A percentile compares a stretch with the other conserved stretches of the same genome.
phyloP scores from a whole-genome alignment of 139 green algal genomes.

The Chlamydomonas incerta region DNA sequence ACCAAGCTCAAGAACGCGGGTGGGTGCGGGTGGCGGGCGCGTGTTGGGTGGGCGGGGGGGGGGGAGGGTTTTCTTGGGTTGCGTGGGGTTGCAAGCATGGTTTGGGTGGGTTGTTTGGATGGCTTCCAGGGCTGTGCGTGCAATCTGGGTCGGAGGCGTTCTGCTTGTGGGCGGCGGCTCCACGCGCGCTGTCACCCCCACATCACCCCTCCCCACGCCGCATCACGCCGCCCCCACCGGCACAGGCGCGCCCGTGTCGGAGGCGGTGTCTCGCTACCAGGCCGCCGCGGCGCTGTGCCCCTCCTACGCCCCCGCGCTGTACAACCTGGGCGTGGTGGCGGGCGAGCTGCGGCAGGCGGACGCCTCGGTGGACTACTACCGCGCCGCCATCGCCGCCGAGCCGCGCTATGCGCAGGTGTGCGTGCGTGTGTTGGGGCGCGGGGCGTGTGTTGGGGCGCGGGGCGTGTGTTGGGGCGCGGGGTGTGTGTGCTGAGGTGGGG shows the following conservation, averaged over 20 bases:
- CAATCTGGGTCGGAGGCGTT: too few species aligned
- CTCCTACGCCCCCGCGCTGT: constrained; percentile 82
- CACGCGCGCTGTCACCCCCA: too few species aligned
- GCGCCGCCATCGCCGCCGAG: constrained; percentile 53
- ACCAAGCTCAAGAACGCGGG: constrained; percentile 80
- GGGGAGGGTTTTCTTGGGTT: too few species aligned
- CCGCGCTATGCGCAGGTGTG: constrained; percentile 70
- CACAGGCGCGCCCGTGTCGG: constrained; percentile 42
- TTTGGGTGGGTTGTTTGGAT: neutral
- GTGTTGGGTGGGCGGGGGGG: neutral
- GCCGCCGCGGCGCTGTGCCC: constrained; percentile 63
- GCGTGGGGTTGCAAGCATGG: too few species aligned
- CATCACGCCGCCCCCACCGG: too few species aligned
- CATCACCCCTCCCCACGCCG: too few species aligned
- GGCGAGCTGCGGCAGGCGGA: constrained; percentile 71
- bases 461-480: too few species aligned
- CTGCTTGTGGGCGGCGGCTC: too few species aligned
- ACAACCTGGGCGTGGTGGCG: constrained; percentile 95
- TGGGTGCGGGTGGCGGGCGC: neutral
- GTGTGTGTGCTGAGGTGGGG: too few species aligned
- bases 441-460: neutral
- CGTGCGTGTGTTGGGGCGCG: neutral
- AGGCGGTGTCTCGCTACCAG: constrained; percentile 71
- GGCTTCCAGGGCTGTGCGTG: too few species aligned
- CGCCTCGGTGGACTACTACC: constrained; percentile 51